phyloP scores from a whole-genome alignment of 805 yeast genomes.

The Kuraishia piskuri region DNA sequence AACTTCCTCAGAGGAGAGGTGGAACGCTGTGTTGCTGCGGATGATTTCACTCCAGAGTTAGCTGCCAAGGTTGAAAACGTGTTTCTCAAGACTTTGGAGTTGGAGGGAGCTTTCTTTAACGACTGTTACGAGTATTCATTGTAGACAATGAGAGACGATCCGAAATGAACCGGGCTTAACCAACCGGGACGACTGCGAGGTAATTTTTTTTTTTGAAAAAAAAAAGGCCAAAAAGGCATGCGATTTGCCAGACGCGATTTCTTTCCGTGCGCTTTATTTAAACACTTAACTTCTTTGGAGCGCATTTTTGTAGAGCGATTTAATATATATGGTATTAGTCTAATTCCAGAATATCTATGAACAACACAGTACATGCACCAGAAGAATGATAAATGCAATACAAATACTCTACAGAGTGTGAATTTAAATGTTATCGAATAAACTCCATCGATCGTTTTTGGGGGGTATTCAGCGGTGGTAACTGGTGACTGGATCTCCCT shows the following conservation, averaged over 20 bases:
- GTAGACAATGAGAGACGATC: not conserved
- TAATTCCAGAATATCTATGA: not conserved
- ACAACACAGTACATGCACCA: too few relatives aligned
- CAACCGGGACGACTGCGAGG: too few relatives aligned
- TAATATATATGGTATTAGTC: too few relatives aligned
- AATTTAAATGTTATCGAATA: too few relatives aligned
- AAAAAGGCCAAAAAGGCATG: not conserved
- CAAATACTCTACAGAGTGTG: too few relatives aligned
- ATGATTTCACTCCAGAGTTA: conserved; percentile 15
- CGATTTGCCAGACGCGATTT: not conserved
- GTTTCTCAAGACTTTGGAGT: conserved; percentile 26
- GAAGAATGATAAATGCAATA: too few relatives aligned
- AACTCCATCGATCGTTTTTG: too few relatives aligned
- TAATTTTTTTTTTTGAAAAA: too few relatives aligned
- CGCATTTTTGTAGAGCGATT: not conserved
- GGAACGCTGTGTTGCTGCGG: conserved; percentile 14
- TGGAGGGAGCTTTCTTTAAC: conserved; percentile 39
- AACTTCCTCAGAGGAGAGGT: conserved; percentile 35
- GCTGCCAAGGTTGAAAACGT: conserved; percentile 21
- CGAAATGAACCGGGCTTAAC: too few relatives aligned
- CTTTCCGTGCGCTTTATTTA: not conserved
- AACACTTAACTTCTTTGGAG: not conserved
- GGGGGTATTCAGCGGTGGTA: too few relatives aligned
- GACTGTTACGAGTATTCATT: conserved; percentile 27
- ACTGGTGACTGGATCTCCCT: too few relatives aligned